A percentile compares a stretch with the other conserved stretches of the same genome.
Evolutionary conservation across 2,329 filamentous ascomycete genomes (phyloP).

Genomic region (Epichloe elymi): DNA sequence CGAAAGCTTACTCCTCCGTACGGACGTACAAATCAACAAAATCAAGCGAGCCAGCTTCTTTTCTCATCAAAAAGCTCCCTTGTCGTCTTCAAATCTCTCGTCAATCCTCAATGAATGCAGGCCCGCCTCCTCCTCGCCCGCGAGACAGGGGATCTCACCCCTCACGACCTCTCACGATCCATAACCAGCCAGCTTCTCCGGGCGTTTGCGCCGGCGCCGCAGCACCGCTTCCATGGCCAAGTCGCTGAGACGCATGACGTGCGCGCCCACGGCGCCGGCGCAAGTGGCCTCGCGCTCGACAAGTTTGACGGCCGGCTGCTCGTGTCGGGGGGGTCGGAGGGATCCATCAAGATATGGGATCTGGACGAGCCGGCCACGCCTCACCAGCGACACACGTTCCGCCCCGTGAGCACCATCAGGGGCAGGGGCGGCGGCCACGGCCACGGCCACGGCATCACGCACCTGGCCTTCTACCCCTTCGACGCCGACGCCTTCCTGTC

Average conservation of each 20-base stretch:
- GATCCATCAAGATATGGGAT: slow-evolving; percentile 77
- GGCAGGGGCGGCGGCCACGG: slow-evolving; percentile 31
- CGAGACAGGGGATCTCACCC: slow-evolving; percentile 53
- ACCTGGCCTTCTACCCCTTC: slow-evolving; percentile 67
- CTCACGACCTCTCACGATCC: slow-evolving; percentile 49
- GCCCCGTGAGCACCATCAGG: slow-evolving; percentile 38
- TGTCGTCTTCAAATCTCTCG: too few relatives aligned
- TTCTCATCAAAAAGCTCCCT: neutral
- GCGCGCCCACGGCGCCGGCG: slow-evolving; percentile 64
- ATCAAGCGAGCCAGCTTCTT: too few relatives aligned
- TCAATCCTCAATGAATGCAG: slow-evolving; percentile 43
- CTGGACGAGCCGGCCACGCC: slow-evolving; percentile 47
- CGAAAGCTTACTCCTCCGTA: too few relatives aligned
- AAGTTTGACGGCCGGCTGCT: slow-evolving; percentile 66
- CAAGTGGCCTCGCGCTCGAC: slow-evolving; percentile 69
- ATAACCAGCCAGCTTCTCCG: slow-evolving; percentile 54
- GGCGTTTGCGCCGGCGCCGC: slow-evolving; percentile 53
- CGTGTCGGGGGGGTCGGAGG: slow-evolving; percentile 80
- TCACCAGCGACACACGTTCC: slow-evolving; percentile 34
- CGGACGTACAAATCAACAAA: too few relatives aligned
- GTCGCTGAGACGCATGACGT: slow-evolving; percentile 18
- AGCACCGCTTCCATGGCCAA: slow-evolving; percentile 56
- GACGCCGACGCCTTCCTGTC: slow-evolving; percentile 64
- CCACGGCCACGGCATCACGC: slow-evolving; percentile 61
- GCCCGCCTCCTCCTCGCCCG: slow-evolving; percentile 64